These are phyloP conservation scores for Elsinoe perseae DNA, from an alignment of 2,329 filamentous ascomycete genomes.

Conservation along the genomic window DNA sequence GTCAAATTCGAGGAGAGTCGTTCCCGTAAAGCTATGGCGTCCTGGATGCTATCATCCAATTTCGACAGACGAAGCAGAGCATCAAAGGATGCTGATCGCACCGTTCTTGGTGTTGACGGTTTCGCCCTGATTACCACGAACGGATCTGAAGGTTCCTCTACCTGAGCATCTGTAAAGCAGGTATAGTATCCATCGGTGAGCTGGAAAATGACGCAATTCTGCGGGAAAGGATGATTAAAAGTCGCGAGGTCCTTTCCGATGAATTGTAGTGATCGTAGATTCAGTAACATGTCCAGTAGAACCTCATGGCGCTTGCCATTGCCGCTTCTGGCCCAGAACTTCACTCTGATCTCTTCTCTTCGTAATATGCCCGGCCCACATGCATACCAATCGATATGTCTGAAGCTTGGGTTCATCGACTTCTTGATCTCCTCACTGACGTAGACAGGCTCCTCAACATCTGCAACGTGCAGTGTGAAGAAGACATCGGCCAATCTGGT, in stretches of 20 bases:
- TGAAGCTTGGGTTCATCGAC: conserved; percentile 87
- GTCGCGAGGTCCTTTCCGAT: conserved; percentile 57
- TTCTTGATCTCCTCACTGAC: conserved; percentile 73
- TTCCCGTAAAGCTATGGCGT: conserved; percentile 71
- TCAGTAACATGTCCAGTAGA: conserved; percentile 64
- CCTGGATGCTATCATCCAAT: conserved; percentile 82
- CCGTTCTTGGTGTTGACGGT: conserved; percentile 36
- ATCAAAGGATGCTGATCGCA: conserved; percentile 74
- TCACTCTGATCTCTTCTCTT: conserved; percentile 56
- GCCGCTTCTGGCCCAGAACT: conserved; percentile 62
- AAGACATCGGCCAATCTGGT: conserved; percentile 76
- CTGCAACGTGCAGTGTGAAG: conserved; percentile 70
- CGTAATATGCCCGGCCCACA: conserved; percentile 59
- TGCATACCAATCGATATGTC: conserved; percentile 66
- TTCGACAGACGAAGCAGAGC: conserved; percentile 81
- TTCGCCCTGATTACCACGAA: conserved; percentile 31
- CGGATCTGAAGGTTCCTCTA: conserved; percentile 31
- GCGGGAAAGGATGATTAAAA: conserved; percentile 65
- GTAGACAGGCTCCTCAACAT: conserved; percentile 66
- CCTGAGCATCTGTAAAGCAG: conserved; percentile 58
- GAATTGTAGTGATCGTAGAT: conserved; percentile 67
- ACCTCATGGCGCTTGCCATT: conserved; percentile 50
- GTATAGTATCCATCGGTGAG: conserved; percentile 82
- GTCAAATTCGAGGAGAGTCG: conserved; percentile 73
- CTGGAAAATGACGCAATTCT: conserved; percentile 78